A percentile compares a stretch with the other conserved stretches of the same genome.
Conservation (phyloP, 768 basidiomycete genomes). For the Cystofilobasidium bisporidii region DNA sequence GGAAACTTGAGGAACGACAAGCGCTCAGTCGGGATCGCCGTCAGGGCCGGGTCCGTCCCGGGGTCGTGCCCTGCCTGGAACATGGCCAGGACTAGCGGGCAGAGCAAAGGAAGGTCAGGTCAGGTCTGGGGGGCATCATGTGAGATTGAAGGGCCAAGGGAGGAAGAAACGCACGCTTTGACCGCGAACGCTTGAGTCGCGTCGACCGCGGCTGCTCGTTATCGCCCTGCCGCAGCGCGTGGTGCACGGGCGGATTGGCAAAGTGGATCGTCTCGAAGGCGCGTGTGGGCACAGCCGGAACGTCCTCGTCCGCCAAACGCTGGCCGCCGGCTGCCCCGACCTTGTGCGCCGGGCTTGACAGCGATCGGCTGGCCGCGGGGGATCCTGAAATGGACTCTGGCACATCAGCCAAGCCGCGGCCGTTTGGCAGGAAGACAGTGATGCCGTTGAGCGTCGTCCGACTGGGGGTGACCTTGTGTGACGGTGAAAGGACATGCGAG, state of each 20-base stretch:
- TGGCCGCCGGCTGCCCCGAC: neutral
- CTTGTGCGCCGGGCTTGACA: neutral
- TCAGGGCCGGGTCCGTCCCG: neutral
- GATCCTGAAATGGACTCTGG: constrained; percentile 7
- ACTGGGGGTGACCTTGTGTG: constrained; percentile 9
- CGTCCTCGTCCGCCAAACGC: too few relatives aligned
- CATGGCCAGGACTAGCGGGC: constrained; percentile 4
- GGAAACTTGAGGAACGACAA: constrained; percentile 25
- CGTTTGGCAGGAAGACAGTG: neutral
- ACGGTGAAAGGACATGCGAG: neutral
- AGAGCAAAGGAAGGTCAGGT: neutral
- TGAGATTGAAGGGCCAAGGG: too few relatives aligned
- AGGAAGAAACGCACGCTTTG: constrained; percentile 3
- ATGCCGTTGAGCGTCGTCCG: constrained; percentile 9
- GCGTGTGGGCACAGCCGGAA: neutral
- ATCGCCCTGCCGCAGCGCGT: neutral
- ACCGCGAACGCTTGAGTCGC: constrained; percentile 6
- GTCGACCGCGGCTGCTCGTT: neutral
- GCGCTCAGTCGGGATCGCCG: constrained; percentile 4
- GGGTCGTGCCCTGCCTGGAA: constrained; percentile 14
- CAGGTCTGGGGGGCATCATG: too few relatives aligned
- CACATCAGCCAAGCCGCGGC: constrained; percentile 11
- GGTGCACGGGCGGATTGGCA: neutral
- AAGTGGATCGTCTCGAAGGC: neutral
- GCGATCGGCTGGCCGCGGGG: neutral